Base-by-base conservation (phyloP, 768 basidiomycete species). In the Chiua virens region DNA sequence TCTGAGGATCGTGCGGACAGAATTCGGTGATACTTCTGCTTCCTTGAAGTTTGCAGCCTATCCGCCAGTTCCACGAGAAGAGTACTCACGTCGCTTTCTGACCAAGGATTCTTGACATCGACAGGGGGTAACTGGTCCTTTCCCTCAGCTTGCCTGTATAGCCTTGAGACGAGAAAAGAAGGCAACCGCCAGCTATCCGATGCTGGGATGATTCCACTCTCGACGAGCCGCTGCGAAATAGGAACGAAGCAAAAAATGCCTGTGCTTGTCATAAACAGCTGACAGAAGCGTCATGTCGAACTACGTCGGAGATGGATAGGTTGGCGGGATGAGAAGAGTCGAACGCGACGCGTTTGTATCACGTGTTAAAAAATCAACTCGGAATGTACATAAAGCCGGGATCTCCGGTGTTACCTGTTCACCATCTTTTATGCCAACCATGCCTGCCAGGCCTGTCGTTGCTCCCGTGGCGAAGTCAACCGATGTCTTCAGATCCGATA, bases 401-500 rank as follows among this genome's bases (percentile, higher is more conserved):
- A n/a, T 51, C 6, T 32, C 38, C 48, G 42, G 40, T 8, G 25
- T 8, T 8, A 25, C 18, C n/a, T n/a, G n/a, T n/a, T 27, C 34
- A 20, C 8, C 17, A 23, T 15, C 23, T n/a, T 18, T 45, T 32
- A 11, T 27, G 28, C 25, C 17, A 34, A 38, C 28, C 2, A 64
- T 80, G 81, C 58, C 80, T 8, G 64, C 75, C 14, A 50, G 59
- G 52, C 62, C 66, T 21, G 69, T 79, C 45, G 67, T 77, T 23
- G 70, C 74, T 22, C 79, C 85, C 1, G 63, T 78, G 18, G 71
- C 73, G 25, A 71, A 75, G 52, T 89, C 87, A 1, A 78, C 75
- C 0, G 61, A 79, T 37, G 73, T 89, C 48, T 98, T 96, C 79
- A 85, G 82, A 58, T 63, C 73, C 2, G 86, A 89, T 56, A 77